Conservation (phyloP, 1,139 yeast species). For the Debaryomycetaceae sp. region DNA sequence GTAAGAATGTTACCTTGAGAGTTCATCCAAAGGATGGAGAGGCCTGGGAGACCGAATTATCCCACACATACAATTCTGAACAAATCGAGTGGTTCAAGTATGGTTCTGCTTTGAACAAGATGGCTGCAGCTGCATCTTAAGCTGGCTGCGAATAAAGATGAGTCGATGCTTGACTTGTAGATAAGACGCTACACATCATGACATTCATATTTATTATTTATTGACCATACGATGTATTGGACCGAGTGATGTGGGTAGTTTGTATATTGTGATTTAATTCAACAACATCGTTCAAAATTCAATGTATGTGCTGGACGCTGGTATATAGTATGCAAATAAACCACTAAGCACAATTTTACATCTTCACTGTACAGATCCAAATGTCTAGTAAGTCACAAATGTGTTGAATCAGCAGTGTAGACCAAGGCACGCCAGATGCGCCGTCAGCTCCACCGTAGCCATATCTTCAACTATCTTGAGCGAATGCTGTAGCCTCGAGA, state of each 20-base stretch:
- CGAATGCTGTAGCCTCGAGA: too few species aligned
- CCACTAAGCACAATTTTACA: too few species aligned
- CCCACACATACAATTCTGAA: conserved; percentile 93
- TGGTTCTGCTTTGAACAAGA: conserved; percentile 98
- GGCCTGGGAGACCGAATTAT: conserved; percentile 83
- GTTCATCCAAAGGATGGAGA: conserved; percentile 87
- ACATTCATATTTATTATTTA: background rate
- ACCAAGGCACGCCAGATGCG: too few species aligned
- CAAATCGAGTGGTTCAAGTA: conserved; percentile 99
- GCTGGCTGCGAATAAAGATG: conserved; percentile 2
- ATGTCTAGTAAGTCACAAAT: too few species aligned
- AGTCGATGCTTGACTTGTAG: background rate
- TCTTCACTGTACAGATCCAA: too few species aligned
- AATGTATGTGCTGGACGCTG: too few species aligned
- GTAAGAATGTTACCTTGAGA: conserved; percentile 81
- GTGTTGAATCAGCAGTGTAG: too few species aligned
- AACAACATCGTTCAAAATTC: background rate
- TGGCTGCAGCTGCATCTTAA: conserved; percentile 52
- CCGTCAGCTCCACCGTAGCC: too few species aligned
- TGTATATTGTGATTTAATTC: background rate
- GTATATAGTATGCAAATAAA: too few species aligned
- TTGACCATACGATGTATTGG: background rate
- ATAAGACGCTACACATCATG: conserved; percentile 7
- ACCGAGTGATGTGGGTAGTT: background rate
- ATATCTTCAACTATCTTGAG: too few species aligned